Base-by-base conservation (phyloP, 2,329 filamentous ascomycete species). In the Fusarium udum region DNA sequence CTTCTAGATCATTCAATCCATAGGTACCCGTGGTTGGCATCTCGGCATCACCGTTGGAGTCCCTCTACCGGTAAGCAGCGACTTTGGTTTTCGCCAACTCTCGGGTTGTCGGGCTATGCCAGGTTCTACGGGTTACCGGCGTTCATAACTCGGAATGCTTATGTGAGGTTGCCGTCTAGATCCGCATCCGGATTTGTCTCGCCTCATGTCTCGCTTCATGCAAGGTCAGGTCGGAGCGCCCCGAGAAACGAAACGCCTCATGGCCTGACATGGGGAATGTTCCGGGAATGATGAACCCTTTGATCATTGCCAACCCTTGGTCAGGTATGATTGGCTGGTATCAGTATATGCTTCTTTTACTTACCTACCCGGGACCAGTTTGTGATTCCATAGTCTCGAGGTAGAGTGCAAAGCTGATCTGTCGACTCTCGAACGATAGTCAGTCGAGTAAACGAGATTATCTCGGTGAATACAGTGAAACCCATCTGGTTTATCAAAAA, bases 141-240 rank as follows among this genome's bases (percentile, higher is more conserved):
- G 32, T 61, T 48, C 43, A 36, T 59, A 32, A 32, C 22, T 71
- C 67, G 49, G 71, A 28, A 49, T 37, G 42, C 43, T 61, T 72
- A 69, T 62, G 49, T 42, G 51, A 66, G 28, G 31, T 37, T 40
- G 63, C 69, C 68, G 68, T 61, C 42, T 34, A 49, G 36, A 70
- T 37, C 32, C 39, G 22, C 56, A 59, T 39, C 36, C 46, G n/a
- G 32, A 56, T 39, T 34, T n/a, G 40, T 53, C 37, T 61, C 46
- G 52, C 62, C 62, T 69, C 58, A 49, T 56, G 31, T 52, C 32
- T 49, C 37, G 34, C n/a, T 36, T 49, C 16, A n/a, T 53, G 62
- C 28, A 57, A 64, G 39, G 49, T 66, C 64, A 64, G 46, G 53
- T 66, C 72, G 72, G 68, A 48, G 72, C 60, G 37, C 68, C 63